A percentile compares a stretch with the other conserved stretches of the same genome.
These are phyloP conservation scores for Phytophthora foliorum DNA, from an alignment of 352 stramenopile species.

Conservation along the genomic window DNA sequence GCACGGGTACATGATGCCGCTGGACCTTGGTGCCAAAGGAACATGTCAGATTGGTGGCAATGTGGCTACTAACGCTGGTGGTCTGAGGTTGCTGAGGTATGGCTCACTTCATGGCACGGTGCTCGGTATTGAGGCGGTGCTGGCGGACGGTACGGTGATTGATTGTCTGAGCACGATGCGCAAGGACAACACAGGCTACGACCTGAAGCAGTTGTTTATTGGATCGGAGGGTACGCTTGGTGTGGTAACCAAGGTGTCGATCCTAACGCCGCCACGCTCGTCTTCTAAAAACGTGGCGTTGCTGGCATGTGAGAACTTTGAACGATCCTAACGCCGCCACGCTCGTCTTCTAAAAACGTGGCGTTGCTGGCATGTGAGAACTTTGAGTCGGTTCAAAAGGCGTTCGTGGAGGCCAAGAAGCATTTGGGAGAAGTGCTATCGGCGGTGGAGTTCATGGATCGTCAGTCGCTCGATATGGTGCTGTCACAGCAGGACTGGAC, in stretches of 20 bases:
- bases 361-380: slow-evolving; percentile 90
- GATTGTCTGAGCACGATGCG: slow-evolving; percentile 93
- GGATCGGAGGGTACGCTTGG: slow-evolving; percentile 97
- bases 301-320: slow-evolving; percentile 91
- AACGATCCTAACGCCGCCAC: slow-evolving; percentile 9
- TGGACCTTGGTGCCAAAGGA: slow-evolving; percentile 98
- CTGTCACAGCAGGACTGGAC: slow-evolving; percentile 70
- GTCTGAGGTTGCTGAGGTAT: slow-evolving; percentile 95
- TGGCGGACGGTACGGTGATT: slow-evolving; percentile 92
- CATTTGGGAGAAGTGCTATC: slow-evolving; percentile 95
- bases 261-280: slow-evolving; percentile 47
- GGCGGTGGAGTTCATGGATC: slow-evolving; percentile 97
- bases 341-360: slow-evolving; percentile 78
- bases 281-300: slow-evolving; percentile 87
- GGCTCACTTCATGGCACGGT: slow-evolving; percentile 95
- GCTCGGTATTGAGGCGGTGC: slow-evolving; percentile 95
- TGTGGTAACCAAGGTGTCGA: slow-evolving; percentile 86
- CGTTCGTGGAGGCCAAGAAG: slow-evolving; percentile 88
- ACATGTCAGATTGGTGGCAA: slow-evolving; percentile 98
- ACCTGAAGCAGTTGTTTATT: slow-evolving; percentile 98
- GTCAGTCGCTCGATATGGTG: slow-evolving; percentile 90
- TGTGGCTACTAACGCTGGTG: slow-evolving; percentile 96
- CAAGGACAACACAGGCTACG: slow-evolving; percentile 99
- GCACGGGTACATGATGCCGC: slow-evolving; percentile 92
- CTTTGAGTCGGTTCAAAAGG: slow-evolving; percentile 87